Percentiles rank a stretch among this genome's conserved stretches.
Evolutionary conservation across 2,329 filamentous ascomycete genomes (phyloP).

Genomic region (Zymoseptoria ardabiliae): DNA sequence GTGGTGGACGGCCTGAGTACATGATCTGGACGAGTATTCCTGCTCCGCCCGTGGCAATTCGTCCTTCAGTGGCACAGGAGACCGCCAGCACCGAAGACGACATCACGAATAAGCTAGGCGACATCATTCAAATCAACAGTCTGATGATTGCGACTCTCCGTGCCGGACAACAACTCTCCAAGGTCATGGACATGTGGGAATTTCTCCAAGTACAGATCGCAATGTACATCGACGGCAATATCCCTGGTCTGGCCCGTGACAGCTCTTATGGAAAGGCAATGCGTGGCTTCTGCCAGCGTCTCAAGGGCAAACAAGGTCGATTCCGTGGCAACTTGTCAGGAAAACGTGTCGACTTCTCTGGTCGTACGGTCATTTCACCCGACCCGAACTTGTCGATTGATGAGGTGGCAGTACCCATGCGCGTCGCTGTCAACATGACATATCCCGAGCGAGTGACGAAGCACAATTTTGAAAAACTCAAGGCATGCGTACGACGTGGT

Average conservation of each 20-base stretch:
- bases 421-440: constrained; percentile 93
- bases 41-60: constrained; percentile 86
- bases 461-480: constrained; percentile 78
- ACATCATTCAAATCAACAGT: constrained; percentile 88
- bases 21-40: constrained; percentile 97
- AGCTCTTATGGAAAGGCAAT: constrained; percentile 81
- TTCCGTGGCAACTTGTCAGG: constrained; percentile 96
- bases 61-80: constrained; percentile 89
- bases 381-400: constrained; percentile 92
- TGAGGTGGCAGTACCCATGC: constrained; percentile 80
- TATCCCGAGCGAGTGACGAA: constrained; percentile 84
- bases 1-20: constrained; percentile 86
- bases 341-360: constrained; percentile 98
- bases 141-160: constrained; percentile 75
- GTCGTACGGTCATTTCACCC: constrained; percentile 92
- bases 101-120: constrained; percentile 90
- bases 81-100: constrained; percentile 93
- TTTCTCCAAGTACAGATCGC: constrained; percentile 91
- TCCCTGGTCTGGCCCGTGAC: constrained; percentile 77
- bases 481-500: constrained; percentile 66
- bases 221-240: constrained; percentile 96
- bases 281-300: constrained; percentile 84
- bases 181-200: constrained; percentile 98
- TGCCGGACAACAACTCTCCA: constrained; percentile 76
- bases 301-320: constrained; percentile 95